Evolutionary conservation across 2,329 filamentous ascomycete genomes (phyloP).

Genomic region (Calonectria crousiana): DNA sequence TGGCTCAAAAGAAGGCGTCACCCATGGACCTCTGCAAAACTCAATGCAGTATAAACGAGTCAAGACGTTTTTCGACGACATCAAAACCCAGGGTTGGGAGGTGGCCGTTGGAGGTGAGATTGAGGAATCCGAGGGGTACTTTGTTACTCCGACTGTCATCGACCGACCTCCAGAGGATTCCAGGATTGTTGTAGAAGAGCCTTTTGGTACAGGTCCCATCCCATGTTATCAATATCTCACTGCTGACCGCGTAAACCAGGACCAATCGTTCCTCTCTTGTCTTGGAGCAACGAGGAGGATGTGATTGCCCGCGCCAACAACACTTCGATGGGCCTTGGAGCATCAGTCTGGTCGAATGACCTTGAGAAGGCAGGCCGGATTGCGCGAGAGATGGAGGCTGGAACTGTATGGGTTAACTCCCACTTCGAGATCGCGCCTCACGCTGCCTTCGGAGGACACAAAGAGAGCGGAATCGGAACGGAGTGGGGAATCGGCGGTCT

Average conservation of each 20-base stretch:
- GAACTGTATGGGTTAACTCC: slow-evolving; percentile 71
- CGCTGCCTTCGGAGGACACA: slow-evolving; percentile 58
- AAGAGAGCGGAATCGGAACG: slow-evolving; percentile 57
- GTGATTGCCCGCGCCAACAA: slow-evolving; percentile 68
- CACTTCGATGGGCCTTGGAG: slow-evolving; percentile 65
- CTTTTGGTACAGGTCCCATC: slow-evolving; percentile 50
- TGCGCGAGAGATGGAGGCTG: slow-evolving; percentile 66
- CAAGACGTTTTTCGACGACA: slow-evolving; percentile 60
- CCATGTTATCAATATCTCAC: not conserved
- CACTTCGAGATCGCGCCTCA: slow-evolving; percentile 60
- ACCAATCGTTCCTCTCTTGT: slow-evolving; percentile 72
- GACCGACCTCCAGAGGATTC: slow-evolving; percentile 69
- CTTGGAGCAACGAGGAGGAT: slow-evolving; percentile 72
- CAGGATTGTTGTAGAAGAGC: slow-evolving; percentile 67
- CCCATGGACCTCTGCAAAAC: slow-evolving; percentile 74
- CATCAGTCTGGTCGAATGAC: slow-evolving; percentile 68
- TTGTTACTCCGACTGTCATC: slow-evolving; percentile 69
- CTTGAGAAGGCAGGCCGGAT: slow-evolving; percentile 62
- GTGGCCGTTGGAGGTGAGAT: slow-evolving; percentile 52
- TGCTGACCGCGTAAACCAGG: not conserved
- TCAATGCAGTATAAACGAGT: slow-evolving; percentile 72
- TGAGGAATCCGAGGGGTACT: slow-evolving; percentile 58
- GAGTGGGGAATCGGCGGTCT: slow-evolving; percentile 56
- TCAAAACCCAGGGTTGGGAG: slow-evolving; percentile 56
- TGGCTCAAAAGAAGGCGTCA: slow-evolving; percentile 47